phyloP scores from a whole-genome alignment of 2,329 filamentous ascomycete genomes.

The Hymenoscyphus linearis region DNA sequence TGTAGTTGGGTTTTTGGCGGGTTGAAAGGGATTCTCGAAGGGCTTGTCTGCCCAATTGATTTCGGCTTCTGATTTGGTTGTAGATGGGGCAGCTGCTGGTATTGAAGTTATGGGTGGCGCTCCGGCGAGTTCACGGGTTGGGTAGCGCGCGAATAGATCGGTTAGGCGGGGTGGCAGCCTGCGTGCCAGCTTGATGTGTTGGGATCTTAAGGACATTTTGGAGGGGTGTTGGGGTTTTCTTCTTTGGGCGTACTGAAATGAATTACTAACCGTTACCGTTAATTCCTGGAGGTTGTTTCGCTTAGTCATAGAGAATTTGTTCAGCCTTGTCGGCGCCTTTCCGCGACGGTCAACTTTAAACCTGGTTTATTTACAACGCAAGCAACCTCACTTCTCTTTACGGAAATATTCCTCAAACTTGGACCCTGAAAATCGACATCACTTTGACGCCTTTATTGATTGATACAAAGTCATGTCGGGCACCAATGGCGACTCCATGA shows the following conservation, averaged over 20 bases:
- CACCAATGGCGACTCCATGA: slow-evolving; percentile 16
- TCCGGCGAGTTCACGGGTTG: slow-evolving; percentile 57
- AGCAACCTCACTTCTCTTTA: background rate
- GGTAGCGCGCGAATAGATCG: slow-evolving; percentile 86
- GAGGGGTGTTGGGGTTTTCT: slow-evolving; percentile 9
- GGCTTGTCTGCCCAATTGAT: background rate
- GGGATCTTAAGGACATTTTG: slow-evolving; percentile 6
- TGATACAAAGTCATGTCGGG: background rate
- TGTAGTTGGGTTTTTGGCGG: slow-evolving; percentile 71
- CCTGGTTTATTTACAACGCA: background rate
- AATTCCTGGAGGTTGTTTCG: background rate
- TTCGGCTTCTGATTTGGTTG: slow-evolving; percentile 21
- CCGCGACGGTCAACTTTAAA: background rate
- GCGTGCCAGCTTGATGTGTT: slow-evolving; percentile 52
- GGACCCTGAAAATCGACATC: background rate
- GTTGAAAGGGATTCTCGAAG: slow-evolving; percentile 70
- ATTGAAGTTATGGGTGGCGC: slow-evolving; percentile 2
- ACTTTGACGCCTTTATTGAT: background rate
- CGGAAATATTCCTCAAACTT: background rate
- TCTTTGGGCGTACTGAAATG: background rate
- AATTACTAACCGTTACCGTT: too few relatives aligned
- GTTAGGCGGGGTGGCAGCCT: slow-evolving; percentile 71
- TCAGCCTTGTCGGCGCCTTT: background rate
- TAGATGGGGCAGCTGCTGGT: slow-evolving; percentile 26
- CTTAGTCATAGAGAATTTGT: background rate